Percentiles rank a stretch among this genome's conserved stretches.
Conservation (phyloP, 2,329 filamentous ascomycete species). For the Colletotrichum trifolii region DNA sequence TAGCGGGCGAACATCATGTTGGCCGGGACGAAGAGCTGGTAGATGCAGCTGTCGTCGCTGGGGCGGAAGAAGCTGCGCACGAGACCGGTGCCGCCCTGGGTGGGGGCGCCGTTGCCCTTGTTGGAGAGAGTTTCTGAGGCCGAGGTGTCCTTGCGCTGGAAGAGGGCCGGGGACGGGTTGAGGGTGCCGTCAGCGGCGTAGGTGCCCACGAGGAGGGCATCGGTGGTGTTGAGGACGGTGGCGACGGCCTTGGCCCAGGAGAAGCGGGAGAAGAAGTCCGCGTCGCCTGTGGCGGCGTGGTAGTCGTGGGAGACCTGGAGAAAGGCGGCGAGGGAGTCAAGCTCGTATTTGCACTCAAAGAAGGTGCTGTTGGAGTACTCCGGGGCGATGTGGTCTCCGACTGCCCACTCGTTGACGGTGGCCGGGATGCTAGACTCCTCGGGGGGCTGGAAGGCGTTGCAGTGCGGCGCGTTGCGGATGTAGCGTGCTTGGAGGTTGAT, state of each 20-base stretch:
- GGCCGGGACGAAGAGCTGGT: slow-evolving; percentile 88
- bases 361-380: slow-evolving; percentile 76
- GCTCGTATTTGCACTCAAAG: slow-evolving; percentile 94
- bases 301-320: slow-evolving; percentile 85
- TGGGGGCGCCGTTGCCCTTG: slow-evolving; percentile 81
- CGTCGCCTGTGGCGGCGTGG: slow-evolving; percentile 77
- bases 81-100: slow-evolving; percentile 82
- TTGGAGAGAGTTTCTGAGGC: slow-evolving; percentile 87
- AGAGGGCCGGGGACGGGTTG: slow-evolving; percentile 75
- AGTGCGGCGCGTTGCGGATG: slow-evolving; percentile 78
- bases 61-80: slow-evolving; percentile 90
- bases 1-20: slow-evolving; percentile 86
- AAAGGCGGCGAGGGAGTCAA: slow-evolving; percentile 90
- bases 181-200: slow-evolving; percentile 72
- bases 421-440: slow-evolving; percentile 75
- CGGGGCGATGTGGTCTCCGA: slow-evolving; percentile 60
- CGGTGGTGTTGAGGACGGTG: slow-evolving; percentile 74
- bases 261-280: slow-evolving; percentile 76
- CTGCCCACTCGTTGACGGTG: slow-evolving; percentile 63
- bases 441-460: slow-evolving; percentile 94
- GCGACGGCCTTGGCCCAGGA: slow-evolving; percentile 80
- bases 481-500: slow-evolving; percentile 83
- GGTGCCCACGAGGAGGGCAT: slow-evolving; percentile 78
- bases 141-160: slow-evolving; percentile 76
- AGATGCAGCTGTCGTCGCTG: slow-evolving; percentile 86